A percentile compares a stretch with the other conserved stretches of the same genome.
Conservation (phyloP, 2,329 filamentous ascomycete genomes). For the Curvularia verruculosa region DNA sequence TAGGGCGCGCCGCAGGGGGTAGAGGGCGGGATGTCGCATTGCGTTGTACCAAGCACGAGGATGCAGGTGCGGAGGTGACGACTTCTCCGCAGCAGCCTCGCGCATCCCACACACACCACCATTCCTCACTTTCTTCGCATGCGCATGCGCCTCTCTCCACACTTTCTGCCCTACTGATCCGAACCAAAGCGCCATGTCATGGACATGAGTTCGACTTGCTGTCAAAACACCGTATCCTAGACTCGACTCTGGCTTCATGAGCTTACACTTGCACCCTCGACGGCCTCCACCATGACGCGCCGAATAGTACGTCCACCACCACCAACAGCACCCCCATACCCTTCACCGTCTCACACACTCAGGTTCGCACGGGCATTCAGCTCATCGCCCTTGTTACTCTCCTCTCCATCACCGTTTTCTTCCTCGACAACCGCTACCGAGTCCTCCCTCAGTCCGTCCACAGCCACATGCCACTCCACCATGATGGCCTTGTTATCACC, state of each 20-base stretch:
- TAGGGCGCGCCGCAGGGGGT: constrained; percentile 5
- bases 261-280: constrained; percentile 16
- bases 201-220: constrained; percentile 15
- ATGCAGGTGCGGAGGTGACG: constrained; percentile 23
- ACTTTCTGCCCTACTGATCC: not conserved
- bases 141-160: constrained; percentile 15
- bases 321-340: not conserved
- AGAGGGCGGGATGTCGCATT: constrained; percentile 25
- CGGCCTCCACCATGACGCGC: constrained; percentile 46
- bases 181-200: constrained; percentile 17
- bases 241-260: constrained; percentile 18
- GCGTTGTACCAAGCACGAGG: constrained; percentile 21
- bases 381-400: constrained; percentile 69
- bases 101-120: constrained; percentile 13
- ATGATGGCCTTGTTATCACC: constrained; percentile 82
- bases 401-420: constrained; percentile 71
- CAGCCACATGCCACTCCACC: constrained; percentile 80
- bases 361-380: constrained; percentile 72
- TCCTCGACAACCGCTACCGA: constrained; percentile 87
- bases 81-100: constrained; percentile 12
- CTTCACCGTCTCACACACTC: constrained; percentile 20
- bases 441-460: constrained; percentile 86
- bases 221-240: constrained; percentile 11
- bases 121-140: not conserved
- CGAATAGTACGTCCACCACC: constrained; percentile 43